phyloP scores from a whole-genome alignment of 192 early-diverging fungal species.

The Radiomyces spectabilis region DNA sequence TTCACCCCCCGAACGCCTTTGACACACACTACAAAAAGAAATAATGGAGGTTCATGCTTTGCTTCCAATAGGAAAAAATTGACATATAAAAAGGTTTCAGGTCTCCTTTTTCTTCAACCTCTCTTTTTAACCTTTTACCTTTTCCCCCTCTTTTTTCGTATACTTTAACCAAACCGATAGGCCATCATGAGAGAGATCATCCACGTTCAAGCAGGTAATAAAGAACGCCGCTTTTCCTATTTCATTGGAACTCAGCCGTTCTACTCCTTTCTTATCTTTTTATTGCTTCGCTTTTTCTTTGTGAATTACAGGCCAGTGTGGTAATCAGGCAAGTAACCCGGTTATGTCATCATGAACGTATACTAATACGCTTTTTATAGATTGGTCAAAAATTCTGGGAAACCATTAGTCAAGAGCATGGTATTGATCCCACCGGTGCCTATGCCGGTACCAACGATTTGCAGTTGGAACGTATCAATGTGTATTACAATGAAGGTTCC shows the following conservation, averaged over 20 bases:
- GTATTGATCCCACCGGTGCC: slow-evolving; percentile 56
- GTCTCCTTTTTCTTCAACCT: not conserved
- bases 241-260: not conserved
- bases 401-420: slow-evolving; percentile 75
- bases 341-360: not conserved
- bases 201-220: slow-evolving; percentile 26
- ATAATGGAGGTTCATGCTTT: too few species aligned
- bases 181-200: slow-evolving; percentile 28
- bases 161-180: not conserved
- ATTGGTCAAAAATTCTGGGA: slow-evolving; percentile 90
- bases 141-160: not conserved
- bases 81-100: too few species aligned
- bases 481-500: slow-evolving; percentile 74
- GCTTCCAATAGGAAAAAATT: too few species aligned
- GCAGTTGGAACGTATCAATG: slow-evolving; percentile 77
- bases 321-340: slow-evolving; percentile 17
- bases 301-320: slow-evolving; percentile 17
- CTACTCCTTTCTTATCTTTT: not conserved
- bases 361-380: slow-evolving; percentile 17
- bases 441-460: slow-evolving; percentile 53
- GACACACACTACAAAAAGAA: too few species aligned
- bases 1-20: too few species aligned
- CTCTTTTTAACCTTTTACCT: not conserved
- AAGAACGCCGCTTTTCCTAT: not conserved
- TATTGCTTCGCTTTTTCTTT: slow-evolving; percentile 5